These are phyloP conservation scores for Helianthus annuus DNA, from an alignment of 129 eudicot species.

Conservation along the genomic window HanXRQr2.0-SUNRISE NC_035440.2:90747075-90747574, in stretches of 20 bases:
- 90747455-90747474: conserved; percentile 99
- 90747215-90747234: conserved; percentile 9
- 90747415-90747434: conserved; percentile 95
- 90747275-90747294: conserved; percentile 88
- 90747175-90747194: neutral
- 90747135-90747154: conserved; percentile 94
- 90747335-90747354: neutral
- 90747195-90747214: conserved; percentile 11
- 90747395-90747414: conserved; percentile 63
- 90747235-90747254: conserved; percentile 72
- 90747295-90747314: conserved; percentile 85
- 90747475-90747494: conserved; percentile 99
- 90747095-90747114: conserved; percentile 91
- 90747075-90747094: conserved; percentile 83
- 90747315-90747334: conserved; percentile 10
- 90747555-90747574: neutral
- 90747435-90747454: conserved; percentile 96
- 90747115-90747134: conserved; percentile 92
- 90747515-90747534: neutral
- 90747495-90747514: conserved; percentile 11
- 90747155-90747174: conserved; percentile 52
- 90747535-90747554: neutral
- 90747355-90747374: neutral
- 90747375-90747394: neutral
- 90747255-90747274: conserved; percentile 86